A percentile compares a stretch with the other conserved stretches of the same genome.
Conservation (phyloP, 2,329 filamentous ascomycete genomes). For the Talaromyces rugulosus region DNA sequence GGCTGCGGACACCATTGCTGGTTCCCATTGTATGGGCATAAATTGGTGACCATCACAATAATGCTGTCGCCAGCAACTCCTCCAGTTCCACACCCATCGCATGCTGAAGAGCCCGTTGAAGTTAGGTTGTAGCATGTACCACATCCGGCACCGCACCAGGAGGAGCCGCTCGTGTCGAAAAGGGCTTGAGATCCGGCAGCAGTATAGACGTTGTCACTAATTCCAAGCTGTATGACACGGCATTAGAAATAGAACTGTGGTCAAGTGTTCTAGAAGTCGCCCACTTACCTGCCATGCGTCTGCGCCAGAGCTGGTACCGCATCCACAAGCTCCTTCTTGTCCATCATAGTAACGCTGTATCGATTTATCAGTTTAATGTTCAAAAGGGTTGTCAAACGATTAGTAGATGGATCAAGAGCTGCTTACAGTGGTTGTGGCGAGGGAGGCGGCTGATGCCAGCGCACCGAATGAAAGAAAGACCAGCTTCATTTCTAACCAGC, state of each 20-base stretch:
- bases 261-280: background rate
- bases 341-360: slow-evolving; percentile 29
- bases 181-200: slow-evolving; percentile 22
- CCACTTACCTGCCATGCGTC: slow-evolving; percentile 26
- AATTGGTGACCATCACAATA: slow-evolving; percentile 30
- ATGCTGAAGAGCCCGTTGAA: slow-evolving; percentile 18
- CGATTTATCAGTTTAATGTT: background rate
- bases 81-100: slow-evolving; percentile 19
- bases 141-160: slow-evolving; percentile 23
- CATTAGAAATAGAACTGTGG: background rate
- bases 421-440: slow-evolving; percentile 12
- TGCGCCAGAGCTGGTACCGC: slow-evolving; percentile 21
- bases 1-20: slow-evolving; percentile 31
- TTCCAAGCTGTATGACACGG: background rate
- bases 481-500: slow-evolving; percentile 9
- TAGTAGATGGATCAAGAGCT: background rate
- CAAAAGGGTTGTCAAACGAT: background rate
- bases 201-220: slow-evolving; percentile 16
- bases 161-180: slow-evolving; percentile 18
- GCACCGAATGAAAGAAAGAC: slow-evolving; percentile 8
- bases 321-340: slow-evolving; percentile 29
- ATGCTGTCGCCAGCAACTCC: slow-evolving; percentile 20
- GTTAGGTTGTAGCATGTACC: slow-evolving; percentile 24
- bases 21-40: slow-evolving; percentile 34
- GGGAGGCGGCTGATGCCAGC: slow-evolving; percentile 10